Base-by-base conservation (phyloP, 495 filamentous ascomycete genomes). In the Podospora sp. region DNA sequence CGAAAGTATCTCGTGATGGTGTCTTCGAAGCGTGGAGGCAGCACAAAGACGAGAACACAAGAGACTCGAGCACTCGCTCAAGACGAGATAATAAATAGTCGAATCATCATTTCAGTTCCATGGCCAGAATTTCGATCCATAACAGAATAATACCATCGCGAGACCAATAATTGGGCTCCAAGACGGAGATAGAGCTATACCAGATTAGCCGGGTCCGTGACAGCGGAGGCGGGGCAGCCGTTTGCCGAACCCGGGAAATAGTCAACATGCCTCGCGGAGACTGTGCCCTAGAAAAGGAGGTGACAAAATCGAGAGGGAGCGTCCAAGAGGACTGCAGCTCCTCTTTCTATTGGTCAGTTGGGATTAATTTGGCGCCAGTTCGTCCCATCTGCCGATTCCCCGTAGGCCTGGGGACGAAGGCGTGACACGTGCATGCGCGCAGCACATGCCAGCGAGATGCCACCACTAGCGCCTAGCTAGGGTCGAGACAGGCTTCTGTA, bases 211-310 rank as follows among this genome's bases (percentile, higher is more conserved):
- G 65, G 52, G 59, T 50, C 66, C 18, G 55, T 33, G 67, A 68
- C 49, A 50, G 59, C 65, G 72, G 69, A 68, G 59, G 64, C 58
- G 72, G 60, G 63, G 59, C 57, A 33, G 58, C 72, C 67, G 69
- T 0, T n/a, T 11, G 24, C 52, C 52, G 6, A 26, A 55, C 25
- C 52, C 52, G 52, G 52, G n/a, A 55, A 26, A 55, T 20, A 4
- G 52, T 55, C 20, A 55, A 55, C 52, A 55, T 7, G n/a, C 25
- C 5, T 22, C 49, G 21, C 16, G 49, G 49, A 52, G 12, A 4
- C 5, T n/a, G 3, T 55, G n/a, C 9, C 20, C 52, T 2, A 7
- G 52, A 22, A 55, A 55, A 55, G 52, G 52, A 26, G 64, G 50
- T 46, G 40, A 46, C 16, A 18, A 11, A 46, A 14, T 12, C 2